Percentiles rank a stretch among this genome's conserved stretches.
Conservation (phyloP, 176 grass and related monocot species). For the Poa annua region DNA sequence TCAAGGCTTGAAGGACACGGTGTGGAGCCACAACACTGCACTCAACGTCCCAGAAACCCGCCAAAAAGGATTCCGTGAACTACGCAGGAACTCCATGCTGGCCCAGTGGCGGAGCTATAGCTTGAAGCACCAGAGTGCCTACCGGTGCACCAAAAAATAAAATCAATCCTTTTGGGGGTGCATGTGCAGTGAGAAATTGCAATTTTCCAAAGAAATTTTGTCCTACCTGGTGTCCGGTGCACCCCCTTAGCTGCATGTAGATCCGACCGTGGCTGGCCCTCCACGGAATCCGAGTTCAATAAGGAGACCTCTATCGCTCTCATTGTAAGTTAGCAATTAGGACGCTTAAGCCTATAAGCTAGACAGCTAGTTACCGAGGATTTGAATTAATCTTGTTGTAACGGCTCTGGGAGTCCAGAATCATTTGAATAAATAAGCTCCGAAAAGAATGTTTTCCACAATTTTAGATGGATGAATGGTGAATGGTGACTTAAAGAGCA, state of each 20-base stretch:
- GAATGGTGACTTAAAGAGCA: no score
- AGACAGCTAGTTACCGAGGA: no score
- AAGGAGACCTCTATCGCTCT: conserved; percentile 48
- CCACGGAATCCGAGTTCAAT: conserved; percentile 38
- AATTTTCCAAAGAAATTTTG: no score
- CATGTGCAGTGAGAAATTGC: no score
- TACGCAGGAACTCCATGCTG: conserved; percentile 24
- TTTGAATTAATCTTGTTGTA: background rate
- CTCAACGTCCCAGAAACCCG: conserved; percentile 45
- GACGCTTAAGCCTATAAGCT: background rate
- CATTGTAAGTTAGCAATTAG: conserved; percentile 37
- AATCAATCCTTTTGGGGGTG: no score
- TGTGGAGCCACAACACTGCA: conserved; percentile 41
- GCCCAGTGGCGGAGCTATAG: background rate
- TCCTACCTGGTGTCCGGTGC: no score
- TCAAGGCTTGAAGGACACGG: conserved; percentile 4
- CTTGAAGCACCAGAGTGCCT: no score
- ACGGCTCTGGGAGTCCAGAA: background rate
- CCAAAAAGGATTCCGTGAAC: conserved; percentile 50
- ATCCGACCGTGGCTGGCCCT: no score
- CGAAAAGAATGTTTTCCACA: no score
- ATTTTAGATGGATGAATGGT: background rate
- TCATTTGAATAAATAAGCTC: background rate
- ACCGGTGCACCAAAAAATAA: no score
- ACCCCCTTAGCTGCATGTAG: no score